A percentile compares a stretch with the other conserved stretches of the same genome.
phyloP scores from a whole-genome alignment of 148 eudicot species.

The Beta vulgaris region DNA sequence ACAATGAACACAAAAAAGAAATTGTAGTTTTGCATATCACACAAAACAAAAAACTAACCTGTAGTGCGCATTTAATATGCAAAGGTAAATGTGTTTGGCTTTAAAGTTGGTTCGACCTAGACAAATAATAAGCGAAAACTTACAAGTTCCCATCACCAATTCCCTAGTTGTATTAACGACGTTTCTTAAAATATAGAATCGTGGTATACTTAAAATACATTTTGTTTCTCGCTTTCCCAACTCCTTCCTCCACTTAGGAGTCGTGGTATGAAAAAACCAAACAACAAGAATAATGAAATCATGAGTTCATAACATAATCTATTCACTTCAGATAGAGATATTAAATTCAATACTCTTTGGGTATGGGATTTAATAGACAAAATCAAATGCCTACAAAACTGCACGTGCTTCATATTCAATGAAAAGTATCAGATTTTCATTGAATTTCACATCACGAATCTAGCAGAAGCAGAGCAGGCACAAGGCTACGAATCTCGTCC shows the following conservation, averaged over 20 bases:
- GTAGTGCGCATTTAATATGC: background rate
- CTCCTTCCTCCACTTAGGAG: no score
- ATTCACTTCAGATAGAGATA: background rate
- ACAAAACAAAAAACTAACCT: conserved; percentile 12
- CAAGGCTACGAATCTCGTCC: background rate
- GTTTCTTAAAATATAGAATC: no score
- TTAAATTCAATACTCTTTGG: no score
- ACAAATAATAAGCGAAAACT: background rate
- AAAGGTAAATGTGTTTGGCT: background rate
- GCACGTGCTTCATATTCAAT: background rate
- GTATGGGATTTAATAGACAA: no score
- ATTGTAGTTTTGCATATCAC: conserved; percentile 14
- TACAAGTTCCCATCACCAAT: background rate
- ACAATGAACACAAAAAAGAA: conserved; percentile 17
- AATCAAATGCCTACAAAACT: no score
- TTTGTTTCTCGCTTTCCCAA: no score
- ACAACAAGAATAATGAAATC: no score
- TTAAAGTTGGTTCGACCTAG: background rate
- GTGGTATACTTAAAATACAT: no score
- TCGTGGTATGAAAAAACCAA: no score
- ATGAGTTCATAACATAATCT: background rate
- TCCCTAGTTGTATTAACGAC: background rate
- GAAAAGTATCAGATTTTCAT: background rate
- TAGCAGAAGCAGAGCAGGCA: background rate
- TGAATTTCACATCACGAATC: background rate